Evolutionary conservation across 768 basidiomycete genomes (phyloP).

Genomic region (Psilocybe sp.): DNA sequence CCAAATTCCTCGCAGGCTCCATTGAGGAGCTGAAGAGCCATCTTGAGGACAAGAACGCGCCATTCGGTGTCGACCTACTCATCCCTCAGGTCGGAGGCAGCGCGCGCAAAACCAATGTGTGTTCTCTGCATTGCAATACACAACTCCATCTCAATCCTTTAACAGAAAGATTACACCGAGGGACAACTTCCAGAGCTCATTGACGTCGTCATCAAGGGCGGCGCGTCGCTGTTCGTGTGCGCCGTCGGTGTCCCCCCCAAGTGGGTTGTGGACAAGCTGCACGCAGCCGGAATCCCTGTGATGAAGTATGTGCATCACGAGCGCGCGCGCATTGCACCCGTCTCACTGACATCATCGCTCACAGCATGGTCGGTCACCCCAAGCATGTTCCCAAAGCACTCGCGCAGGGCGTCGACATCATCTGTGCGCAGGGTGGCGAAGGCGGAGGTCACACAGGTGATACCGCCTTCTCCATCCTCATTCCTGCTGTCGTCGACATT

Average conservation of each 20-base stretch:
- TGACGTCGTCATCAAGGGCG: conserved; percentile 73
- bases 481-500: conserved; percentile 80
- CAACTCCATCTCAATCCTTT: background rate
- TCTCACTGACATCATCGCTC: background rate
- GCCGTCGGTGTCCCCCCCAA: conserved; percentile 85
- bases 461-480: conserved; percentile 75
- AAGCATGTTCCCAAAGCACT: conserved; percentile 82
- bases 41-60: conserved; percentile 72
- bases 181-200: conserved; percentile 77
- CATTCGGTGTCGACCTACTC: conserved; percentile 81
- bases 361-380: conserved; percentile 81
- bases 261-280: conserved; percentile 77
- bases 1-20: conserved; percentile 61
- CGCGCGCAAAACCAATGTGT: conserved; percentile 78
- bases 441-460: conserved; percentile 90
- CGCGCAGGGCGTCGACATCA: conserved; percentile 84
- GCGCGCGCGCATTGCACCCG: background rate
- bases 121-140: conserved; percentile 10
- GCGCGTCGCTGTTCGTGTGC: conserved; percentile 77
- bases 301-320: conserved; percentile 68
- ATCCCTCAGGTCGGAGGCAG: conserved; percentile 80
- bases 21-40: conserved; percentile 73
- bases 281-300: conserved; percentile 72
- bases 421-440: conserved; percentile 86
- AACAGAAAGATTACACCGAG: conserved; percentile 67